Percentiles rank a stretch among this genome's conserved stretches.
These are phyloP conservation scores for Asterionellopsis glacialis DNA, from an alignment of 108 stramenopile species.

Conservation along the genomic window DNA sequence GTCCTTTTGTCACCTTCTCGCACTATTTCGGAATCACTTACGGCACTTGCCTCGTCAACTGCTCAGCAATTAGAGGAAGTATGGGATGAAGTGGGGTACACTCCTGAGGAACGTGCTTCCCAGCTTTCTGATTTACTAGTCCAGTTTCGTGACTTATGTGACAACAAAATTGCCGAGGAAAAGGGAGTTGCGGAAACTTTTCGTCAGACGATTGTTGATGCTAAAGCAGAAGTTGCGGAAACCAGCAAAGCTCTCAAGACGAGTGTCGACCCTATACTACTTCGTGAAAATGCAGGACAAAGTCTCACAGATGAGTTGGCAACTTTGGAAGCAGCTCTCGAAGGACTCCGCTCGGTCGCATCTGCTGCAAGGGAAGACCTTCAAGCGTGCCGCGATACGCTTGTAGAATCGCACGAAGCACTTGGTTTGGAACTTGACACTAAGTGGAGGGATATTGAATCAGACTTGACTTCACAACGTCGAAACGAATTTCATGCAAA, in stretches of 20 bases:
- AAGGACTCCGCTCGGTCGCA: conserved; percentile 35
- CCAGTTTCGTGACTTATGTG: conserved; percentile 53
- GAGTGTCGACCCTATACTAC: conserved; percentile 34
- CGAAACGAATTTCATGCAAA: conserved; percentile 56
- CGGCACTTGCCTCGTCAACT: conserved; percentile 48
- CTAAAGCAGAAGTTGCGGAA: conserved; percentile 47
- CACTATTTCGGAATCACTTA: conserved; percentile 49
- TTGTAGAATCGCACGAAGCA: conserved; percentile 60
- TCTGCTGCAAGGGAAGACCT: conserved; percentile 48
- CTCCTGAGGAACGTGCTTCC: conserved; percentile 67
- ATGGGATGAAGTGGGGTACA: conserved; percentile 84
- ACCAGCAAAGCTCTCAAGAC: conserved; percentile 46
- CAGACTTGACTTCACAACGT: conserved; percentile 53
- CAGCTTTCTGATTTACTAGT: conserved; percentile 72
- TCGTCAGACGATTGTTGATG: conserved; percentile 63
- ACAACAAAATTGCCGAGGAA: conserved; percentile 69
- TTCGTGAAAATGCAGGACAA: conserved; percentile 21
- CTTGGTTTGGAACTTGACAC: conserved; percentile 51
- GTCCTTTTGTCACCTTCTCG: conserved; percentile 47
- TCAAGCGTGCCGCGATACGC: conserved; percentile 26
- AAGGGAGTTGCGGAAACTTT: conserved; percentile 70
- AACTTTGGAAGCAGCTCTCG: conserved; percentile 50
- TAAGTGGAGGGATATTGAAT: conserved; percentile 53
- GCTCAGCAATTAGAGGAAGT: conserved; percentile 63
- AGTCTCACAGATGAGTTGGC: conserved; percentile 66